These are phyloP conservation scores for Lathyrus sativus DNA, from an alignment of 306 rosid genomes.

Conservation along the genomic window DNA sequence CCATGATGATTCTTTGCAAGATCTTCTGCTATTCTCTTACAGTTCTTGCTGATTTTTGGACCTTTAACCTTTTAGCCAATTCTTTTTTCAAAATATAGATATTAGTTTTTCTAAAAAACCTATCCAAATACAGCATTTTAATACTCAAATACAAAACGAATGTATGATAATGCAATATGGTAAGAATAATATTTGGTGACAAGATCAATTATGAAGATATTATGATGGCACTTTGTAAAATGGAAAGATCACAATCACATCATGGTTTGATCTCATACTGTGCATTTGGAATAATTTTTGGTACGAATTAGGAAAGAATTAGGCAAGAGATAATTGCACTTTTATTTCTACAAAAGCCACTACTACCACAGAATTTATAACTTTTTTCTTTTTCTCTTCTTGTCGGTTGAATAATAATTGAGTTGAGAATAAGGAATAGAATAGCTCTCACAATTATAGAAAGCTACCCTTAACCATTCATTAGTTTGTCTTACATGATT, in stretches of 20 bases:
- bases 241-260: slow-evolving; percentile 20
- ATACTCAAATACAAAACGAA: background rate
- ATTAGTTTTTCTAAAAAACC: background rate
- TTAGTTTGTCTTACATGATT: background rate
- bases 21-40: background rate
- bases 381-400: background rate
- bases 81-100: too few species aligned
- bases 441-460: background rate
- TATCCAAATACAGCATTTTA: background rate
- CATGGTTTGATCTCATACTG: background rate
- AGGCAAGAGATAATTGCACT: background rate
- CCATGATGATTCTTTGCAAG: background rate
- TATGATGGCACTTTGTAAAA: slow-evolving; percentile 6
- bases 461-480: slow-evolving; percentile 5
- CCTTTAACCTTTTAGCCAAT: background rate
- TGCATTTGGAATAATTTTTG: slow-evolving; percentile 14
- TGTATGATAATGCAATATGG: too few species aligned
- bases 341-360: slow-evolving; percentile 25
- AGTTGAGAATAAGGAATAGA: slow-evolving; percentile 6
- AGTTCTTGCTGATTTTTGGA: background rate
- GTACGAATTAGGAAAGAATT: slow-evolving; percentile 8
- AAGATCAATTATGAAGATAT: background rate
- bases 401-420: background rate
- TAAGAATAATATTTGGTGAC: too few species aligned
- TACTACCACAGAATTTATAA: background rate